Conservation (phyloP, 2,329 filamentous ascomycete genomes). For the Periconia sp. region DNA sequence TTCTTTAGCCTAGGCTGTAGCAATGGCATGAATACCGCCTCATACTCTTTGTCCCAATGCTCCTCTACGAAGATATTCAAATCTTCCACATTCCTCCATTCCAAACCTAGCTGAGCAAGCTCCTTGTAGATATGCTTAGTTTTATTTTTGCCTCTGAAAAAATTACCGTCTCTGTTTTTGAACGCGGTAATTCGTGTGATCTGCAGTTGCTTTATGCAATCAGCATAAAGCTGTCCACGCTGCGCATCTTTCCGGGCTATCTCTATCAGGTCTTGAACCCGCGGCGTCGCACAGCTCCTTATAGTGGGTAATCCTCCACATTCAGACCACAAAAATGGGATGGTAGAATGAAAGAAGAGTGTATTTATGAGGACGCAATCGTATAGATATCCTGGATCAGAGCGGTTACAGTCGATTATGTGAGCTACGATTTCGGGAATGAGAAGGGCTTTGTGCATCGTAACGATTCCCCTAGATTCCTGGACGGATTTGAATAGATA, state of each 20-base stretch:
- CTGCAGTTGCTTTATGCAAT: neutral
- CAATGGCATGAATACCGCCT: neutral
- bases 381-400: slow-evolving; percentile 3
- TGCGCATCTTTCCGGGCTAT: slow-evolving; percentile 3
- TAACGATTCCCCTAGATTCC: neutral
- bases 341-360: slow-evolving; percentile 4
- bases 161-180: neutral
- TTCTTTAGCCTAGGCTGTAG: slow-evolving; percentile 3
- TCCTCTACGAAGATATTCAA: neutral
- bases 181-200: neutral
- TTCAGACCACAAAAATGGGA: slow-evolving; percentile 1
- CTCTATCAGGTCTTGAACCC: slow-evolving; percentile 1
- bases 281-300: neutral
- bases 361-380: slow-evolving; percentile 1
- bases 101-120: neutral
- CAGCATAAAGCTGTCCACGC: slow-evolving; percentile 3
- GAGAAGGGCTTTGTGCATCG: slow-evolving; percentile 2
- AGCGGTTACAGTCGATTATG: slow-evolving; percentile 5
- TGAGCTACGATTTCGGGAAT: slow-evolving; percentile 5
- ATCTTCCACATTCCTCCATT: slow-evolving; percentile 2
- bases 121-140: slow-evolving; percentile 1
- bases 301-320: neutral
- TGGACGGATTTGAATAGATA: neutral
- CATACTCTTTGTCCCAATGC: neutral
- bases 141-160: neutral